A percentile compares a stretch with the other conserved stretches of the same genome.
Conservation (phyloP, 345 rosid species). For the Lepidium aucheri region DNA sequence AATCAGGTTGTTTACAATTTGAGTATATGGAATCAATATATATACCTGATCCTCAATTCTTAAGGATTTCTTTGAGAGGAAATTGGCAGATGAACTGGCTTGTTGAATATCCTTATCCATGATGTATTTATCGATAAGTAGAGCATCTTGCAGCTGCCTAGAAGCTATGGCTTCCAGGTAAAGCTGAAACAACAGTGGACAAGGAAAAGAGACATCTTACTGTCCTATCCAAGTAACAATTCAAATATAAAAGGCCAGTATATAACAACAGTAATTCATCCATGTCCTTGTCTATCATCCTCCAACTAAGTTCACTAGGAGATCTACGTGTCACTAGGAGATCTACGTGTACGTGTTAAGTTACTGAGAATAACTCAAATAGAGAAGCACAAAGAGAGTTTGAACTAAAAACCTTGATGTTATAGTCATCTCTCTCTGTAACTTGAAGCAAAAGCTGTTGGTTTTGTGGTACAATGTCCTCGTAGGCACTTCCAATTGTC, state of each 20-base stretch:
- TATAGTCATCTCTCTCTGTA: conserved; percentile 96
- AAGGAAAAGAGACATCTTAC: conserved; percentile 9
- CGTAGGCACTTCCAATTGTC: conserved; percentile 92
- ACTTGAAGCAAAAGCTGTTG: conserved; percentile 92
- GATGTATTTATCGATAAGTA: conserved; percentile 47
- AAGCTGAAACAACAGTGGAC: conserved; percentile 48
- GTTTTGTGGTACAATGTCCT: conserved; percentile 92
- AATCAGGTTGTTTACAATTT: not conserved
- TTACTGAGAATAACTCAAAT: not conserved
- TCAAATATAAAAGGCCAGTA: not conserved
- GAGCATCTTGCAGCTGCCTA: conserved; percentile 61
- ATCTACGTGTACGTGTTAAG: not conserved
- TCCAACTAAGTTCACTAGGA: not conserved
- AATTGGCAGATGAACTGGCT: conserved; percentile 55
- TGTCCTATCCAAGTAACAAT: not conserved
- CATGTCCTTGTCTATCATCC: not conserved
- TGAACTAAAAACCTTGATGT: conserved; percentile 62
- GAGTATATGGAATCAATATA: not conserved
- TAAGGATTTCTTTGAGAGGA: conserved; percentile 53
- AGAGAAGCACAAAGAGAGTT: not conserved
- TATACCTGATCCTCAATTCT: conserved; percentile 89
- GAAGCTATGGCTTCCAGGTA: conserved; percentile 72
- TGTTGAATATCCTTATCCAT: conserved; percentile 69
- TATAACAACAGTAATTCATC: not conserved
- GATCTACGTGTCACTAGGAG: not conserved